Percentiles rank a stretch among this genome's conserved stretches.
phyloP scores from a whole-genome alignment of 1,284 basidiomycete species.

The Ganoderma lucidum region DNA sequence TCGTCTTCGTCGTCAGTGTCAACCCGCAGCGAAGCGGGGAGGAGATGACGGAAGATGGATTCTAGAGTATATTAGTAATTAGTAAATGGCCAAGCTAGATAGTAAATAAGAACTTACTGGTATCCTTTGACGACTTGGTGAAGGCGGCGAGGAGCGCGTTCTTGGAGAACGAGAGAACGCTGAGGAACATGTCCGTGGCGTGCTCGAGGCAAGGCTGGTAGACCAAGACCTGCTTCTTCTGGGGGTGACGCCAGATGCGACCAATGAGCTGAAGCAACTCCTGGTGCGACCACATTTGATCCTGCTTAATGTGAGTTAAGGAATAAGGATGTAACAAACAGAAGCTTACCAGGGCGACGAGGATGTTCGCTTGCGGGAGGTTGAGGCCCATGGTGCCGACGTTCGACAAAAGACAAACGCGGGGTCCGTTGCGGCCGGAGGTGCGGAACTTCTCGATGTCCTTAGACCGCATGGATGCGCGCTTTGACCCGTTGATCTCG shows the following conservation, averaged over 20 bases:
- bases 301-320: neutral
- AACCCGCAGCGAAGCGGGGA: no score
- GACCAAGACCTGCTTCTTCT: neutral
- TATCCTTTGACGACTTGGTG: neutral
- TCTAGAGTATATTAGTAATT: no score
- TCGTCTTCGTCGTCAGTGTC: no score
- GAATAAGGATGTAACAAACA: neutral
- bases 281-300: conserved; percentile 1
- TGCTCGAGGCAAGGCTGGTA: neutral
- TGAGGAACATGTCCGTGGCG: neutral
- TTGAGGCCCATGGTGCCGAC: neutral
- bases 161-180: neutral
- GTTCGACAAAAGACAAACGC: neutral
- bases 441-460: neutral
- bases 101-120: neutral
- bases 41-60: no score
- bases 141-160: neutral
- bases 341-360: neutral
- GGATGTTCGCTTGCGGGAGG: neutral
- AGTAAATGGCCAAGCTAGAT: no score
- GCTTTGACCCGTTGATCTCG: neutral
- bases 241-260: neutral
- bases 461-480: neutral
- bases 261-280: neutral
- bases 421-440: neutral